Conservation (phyloP, 805 yeast genomes). For the Cyberlindnera lachancei region DNA sequence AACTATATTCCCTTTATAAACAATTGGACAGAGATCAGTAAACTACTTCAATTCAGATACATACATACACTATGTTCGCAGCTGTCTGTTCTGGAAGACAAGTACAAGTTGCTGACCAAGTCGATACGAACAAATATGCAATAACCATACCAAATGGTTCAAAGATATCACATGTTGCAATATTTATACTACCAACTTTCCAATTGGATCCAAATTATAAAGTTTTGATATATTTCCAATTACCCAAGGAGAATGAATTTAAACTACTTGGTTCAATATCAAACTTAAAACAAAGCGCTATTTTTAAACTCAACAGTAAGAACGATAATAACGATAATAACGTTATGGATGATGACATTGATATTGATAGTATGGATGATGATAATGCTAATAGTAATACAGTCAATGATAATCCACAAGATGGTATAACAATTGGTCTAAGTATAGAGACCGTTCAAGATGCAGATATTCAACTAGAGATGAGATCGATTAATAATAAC, state of each 20-base stretch:
- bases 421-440: conserved; percentile 61
- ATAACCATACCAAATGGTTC: conserved; percentile 56
- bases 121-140: conserved; percentile 62
- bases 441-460: conserved; percentile 73
- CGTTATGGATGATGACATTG: conserved; percentile 34
- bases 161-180: conserved; percentile 67
- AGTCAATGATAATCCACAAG: conserved; percentile 29
- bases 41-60: no score
- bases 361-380: conserved; percentile 54
- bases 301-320: conserved; percentile 67
- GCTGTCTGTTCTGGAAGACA: background rate
- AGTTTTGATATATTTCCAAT: conserved; percentile 84
- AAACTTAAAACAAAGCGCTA: conserved; percentile 77
- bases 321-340: conserved; percentile 27
- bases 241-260: conserved; percentile 43
- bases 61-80: background rate
- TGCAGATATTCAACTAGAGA: conserved; percentile 53
- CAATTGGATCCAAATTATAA: conserved; percentile 62
- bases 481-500: no score
- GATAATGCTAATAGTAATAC: conserved; percentile 54
- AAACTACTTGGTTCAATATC: conserved; percentile 59
- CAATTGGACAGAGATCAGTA: no score
- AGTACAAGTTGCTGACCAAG: conserved; percentile 49
- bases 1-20: no score
- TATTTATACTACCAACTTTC: conserved; percentile 80